Evolutionary conservation across 2,329 filamentous ascomycete genomes (phyloP), one percentile per base, ranked within the genome.

Genomic region (Ascochyta rabiei): DNA sequence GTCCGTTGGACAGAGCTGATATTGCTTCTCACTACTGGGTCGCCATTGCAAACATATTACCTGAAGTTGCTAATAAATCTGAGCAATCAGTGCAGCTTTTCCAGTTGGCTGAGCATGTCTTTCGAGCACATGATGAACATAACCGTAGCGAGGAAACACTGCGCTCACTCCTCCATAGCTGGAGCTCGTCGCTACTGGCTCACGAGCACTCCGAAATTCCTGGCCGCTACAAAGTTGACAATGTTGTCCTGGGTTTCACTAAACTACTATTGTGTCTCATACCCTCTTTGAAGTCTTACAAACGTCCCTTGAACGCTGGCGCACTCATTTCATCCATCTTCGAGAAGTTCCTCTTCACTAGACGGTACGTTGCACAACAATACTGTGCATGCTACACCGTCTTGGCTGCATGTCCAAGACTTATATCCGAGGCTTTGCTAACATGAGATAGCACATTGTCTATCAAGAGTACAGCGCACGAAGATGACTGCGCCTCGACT

Each of bases 231-330:
- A 66, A 75, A 19, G 58, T 60, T 7, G 74, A 77, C 51, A 57
- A 62, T 33, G 66, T 77, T 24, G 70, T 77, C 13, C 43, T 72
- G 15, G 76, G 76, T 1, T 70, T 81, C 19, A 71, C 77, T 3
- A 73, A 71, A 33, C 67, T 81, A 24, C 63, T 81, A 15, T 60
- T 65, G 10, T 72, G 63, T 43, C 75, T 75, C 35, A 62, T 76
- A 21, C 59, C 69, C n/a, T 76, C 72, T 4, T 51, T 76, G 28
- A 76, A 76, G 44, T 76, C 74, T 2, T 74, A 73, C 63, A 76
- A 76, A 56, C 74, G 68, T 48, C 70, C 73, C 6, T 53, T 76
- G 46, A 68, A 73, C 41, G 59, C 64, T 39, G 61, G 67, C 15
- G 26, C 56, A 1, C 55, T 76, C 2, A 67, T 75, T 46, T 61